Percentiles rank a stretch among this genome's conserved stretches.
Evolutionary conservation across 768 basidiomycete species (phyloP).

Genomic region (Holtermanniella nyarrowii): DNA sequence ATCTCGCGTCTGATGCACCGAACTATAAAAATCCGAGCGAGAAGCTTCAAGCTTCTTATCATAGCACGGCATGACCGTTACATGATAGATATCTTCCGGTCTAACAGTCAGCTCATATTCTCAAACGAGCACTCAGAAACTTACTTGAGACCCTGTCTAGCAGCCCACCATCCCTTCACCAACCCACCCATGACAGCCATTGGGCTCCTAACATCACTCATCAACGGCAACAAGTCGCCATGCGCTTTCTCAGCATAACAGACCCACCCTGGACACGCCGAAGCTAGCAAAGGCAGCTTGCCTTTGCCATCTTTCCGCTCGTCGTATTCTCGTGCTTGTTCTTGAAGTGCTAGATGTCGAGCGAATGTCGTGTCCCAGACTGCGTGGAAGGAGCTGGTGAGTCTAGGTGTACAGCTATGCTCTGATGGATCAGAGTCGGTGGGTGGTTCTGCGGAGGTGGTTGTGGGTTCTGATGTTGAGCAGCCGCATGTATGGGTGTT

Average conservation of each 20-base stretch:
- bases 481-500: neutral
- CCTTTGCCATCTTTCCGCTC: constrained; percentile 52
- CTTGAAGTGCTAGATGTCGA: constrained; percentile 68
- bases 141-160: constrained; percentile 57
- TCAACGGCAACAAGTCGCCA: constrained; percentile 81
- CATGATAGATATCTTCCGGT: constrained; percentile 84
- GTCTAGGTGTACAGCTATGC: too few species aligned
- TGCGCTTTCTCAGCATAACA: constrained; percentile 99
- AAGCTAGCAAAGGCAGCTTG: constrained; percentile 78
- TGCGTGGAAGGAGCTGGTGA: neutral
- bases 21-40: constrained; percentile 71
- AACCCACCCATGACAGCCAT: constrained; percentile 90
- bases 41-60: constrained; percentile 99
- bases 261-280: constrained; percentile 97
- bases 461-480: constrained; percentile 7
- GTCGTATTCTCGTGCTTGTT: constrained; percentile 69
- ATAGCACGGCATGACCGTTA: constrained; percentile 97
- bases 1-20: constrained; percentile 70
- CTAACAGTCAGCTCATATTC: constrained; percentile 44
- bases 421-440: constrained; percentile 51
- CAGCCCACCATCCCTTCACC: constrained; percentile 78
- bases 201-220: constrained; percentile 77
- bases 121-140: too few species aligned
- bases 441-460: constrained; percentile 47
- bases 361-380: constrained; percentile 94